A percentile compares a stretch with the other conserved stretches of the same genome.
Conservation (phyloP, 2,329 filamentous ascomycete genomes). For the Purpureocillium takamizusanense region DNA sequence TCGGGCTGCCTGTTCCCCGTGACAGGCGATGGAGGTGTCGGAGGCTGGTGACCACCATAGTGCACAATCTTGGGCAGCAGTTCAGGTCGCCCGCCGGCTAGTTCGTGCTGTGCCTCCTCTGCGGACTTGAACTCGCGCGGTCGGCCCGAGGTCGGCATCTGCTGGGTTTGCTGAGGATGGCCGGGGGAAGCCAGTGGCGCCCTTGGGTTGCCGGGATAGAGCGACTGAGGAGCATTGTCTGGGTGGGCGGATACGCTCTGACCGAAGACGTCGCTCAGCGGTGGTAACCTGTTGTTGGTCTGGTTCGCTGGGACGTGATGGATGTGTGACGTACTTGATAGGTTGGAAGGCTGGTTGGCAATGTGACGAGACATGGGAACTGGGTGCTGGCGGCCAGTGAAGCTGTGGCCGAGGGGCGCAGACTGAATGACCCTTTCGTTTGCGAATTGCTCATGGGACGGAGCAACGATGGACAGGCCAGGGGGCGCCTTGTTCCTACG, state of each 20-base stretch:
- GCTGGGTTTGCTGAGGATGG: constrained; percentile 48
- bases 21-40: constrained; percentile 77
- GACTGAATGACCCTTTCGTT: constrained; percentile 95
- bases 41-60: constrained; percentile 88
- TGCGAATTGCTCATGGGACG: constrained; percentile 84
- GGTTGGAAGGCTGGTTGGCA: constrained; percentile 71
- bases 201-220: constrained; percentile 54
- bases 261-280: constrained; percentile 90
- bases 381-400: constrained; percentile 79
- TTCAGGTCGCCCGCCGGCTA: constrained; percentile 87
- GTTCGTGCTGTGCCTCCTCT: constrained; percentile 85
- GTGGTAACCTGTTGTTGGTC: constrained; percentile 84
- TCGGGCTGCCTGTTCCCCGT: constrained; percentile 39
- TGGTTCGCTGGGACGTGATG: constrained; percentile 83
- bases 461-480: constrained; percentile 88
- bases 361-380: constrained; percentile 70
- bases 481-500: constrained; percentile 74
- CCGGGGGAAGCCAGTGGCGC: constrained; percentile 69
- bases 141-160: constrained; percentile 50
- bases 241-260: constrained; percentile 60
- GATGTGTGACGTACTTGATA: constrained; percentile 80
- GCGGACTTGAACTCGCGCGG: constrained; percentile 87
- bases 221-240: constrained; percentile 36
- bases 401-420: constrained; percentile 87
- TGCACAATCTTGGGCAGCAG: constrained; percentile 89